Conservation (phyloP, 768 basidiomycete genomes). For the Rhizopogon vesiculosus region DNA sequence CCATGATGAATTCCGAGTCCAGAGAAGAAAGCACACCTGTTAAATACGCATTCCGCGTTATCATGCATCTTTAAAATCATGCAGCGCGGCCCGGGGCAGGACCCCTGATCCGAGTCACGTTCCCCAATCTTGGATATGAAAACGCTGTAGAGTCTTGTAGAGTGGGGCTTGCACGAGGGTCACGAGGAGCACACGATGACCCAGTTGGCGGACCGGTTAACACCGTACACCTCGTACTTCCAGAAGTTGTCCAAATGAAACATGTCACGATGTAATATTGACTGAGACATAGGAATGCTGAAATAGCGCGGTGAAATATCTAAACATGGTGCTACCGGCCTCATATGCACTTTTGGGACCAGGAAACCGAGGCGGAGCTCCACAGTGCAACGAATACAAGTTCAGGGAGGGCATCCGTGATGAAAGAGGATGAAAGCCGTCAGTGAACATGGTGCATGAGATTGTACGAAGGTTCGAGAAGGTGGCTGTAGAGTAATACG, state of each 20-base stretch:
- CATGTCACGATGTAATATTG: too few relatives aligned
- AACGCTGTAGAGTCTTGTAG: background rate
- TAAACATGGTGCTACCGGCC: too few relatives aligned
- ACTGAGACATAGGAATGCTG: too few relatives aligned
- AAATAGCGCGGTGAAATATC: too few relatives aligned
- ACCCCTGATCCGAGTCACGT: slow-evolving; percentile 6
- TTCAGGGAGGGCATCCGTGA: too few relatives aligned
- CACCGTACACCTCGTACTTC: background rate
- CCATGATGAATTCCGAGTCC: slow-evolving; percentile 7
- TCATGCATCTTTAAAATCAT: slow-evolving; percentile 4
- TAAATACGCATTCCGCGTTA: background rate
- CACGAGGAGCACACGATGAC: slow-evolving; percentile 11
- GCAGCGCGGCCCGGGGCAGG: background rate
- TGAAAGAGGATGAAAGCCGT: slow-evolving; percentile 21
- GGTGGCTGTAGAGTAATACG: slow-evolving; percentile 60
- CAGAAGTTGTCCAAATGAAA: background rate
- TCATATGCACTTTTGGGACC: too few relatives aligned
- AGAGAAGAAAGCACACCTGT: background rate
- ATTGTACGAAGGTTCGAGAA: slow-evolving; percentile 55
- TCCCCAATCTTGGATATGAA: slow-evolving; percentile 3
- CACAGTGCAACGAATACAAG: too few relatives aligned
- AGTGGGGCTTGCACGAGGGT: slow-evolving; percentile 8
- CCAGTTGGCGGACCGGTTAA: background rate
- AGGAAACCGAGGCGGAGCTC: too few relatives aligned
- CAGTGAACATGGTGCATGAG: slow-evolving; percentile 1